Conservation (phyloP, 2,329 filamentous ascomycete genomes). For the Phyllosticta citrichinensis region DNA sequence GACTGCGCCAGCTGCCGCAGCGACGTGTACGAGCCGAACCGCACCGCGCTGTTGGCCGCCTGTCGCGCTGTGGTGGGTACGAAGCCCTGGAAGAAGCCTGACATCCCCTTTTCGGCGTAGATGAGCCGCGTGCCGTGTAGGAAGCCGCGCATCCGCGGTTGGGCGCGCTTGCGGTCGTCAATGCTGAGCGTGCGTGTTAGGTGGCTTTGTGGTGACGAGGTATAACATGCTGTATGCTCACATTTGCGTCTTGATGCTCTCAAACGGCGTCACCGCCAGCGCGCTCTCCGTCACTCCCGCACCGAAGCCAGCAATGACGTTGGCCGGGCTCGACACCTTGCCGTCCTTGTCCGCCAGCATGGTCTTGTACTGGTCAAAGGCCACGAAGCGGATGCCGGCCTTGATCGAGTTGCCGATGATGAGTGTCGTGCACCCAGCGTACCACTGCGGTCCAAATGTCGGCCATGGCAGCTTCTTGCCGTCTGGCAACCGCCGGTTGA, state of each 20-base stretch:
- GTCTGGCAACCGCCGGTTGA: constrained; percentile 73
- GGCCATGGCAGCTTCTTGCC: constrained; percentile 90
- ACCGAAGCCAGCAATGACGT: constrained; percentile 87
- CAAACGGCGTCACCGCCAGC: constrained; percentile 89
- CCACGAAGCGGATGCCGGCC: constrained; percentile 90
- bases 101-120: constrained; percentile 72
- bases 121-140: constrained; percentile 84
- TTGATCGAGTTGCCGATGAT: constrained; percentile 96
- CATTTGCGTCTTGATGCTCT: constrained; percentile 97
- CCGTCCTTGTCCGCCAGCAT: constrained; percentile 74
- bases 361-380: constrained; percentile 88
- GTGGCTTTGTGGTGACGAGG: background rate
- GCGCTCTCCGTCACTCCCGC: constrained; percentile 91
- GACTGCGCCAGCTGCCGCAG: constrained; percentile 85
- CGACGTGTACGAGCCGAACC: constrained; percentile 84
- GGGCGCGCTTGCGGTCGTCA: constrained; percentile 80
- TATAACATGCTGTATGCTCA: constrained; percentile 11
- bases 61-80: constrained; percentile 90
- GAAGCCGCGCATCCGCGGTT: constrained; percentile 84
- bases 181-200: constrained; percentile 46
- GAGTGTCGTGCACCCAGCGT: constrained; percentile 91
- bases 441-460: constrained; percentile 89
- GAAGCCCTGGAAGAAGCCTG: constrained; percentile 95
- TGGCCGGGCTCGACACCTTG: constrained; percentile 80
- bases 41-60: constrained; percentile 83